Evolutionary conservation across 306 rosid species (phyloP).

Genomic region (Oemleria cerasiformis): DNA sequence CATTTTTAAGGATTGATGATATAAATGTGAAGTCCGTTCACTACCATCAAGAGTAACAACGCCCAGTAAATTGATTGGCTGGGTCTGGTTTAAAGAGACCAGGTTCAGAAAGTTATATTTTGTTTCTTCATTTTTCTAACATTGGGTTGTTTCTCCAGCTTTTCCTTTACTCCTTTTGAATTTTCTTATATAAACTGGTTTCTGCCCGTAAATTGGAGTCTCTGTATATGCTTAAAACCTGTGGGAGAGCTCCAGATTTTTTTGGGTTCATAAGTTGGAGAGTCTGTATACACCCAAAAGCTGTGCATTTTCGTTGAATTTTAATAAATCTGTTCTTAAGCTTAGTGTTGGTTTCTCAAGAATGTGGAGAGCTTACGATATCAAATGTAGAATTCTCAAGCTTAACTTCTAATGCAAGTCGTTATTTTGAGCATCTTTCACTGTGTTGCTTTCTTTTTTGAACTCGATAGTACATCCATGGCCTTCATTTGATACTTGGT

Average conservation of each 20-base stretch:
- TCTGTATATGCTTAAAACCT: slow-evolving; percentile 11
- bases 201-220: not conserved
- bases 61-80: slow-evolving; percentile 36
- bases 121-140: slow-evolving; percentile 52
- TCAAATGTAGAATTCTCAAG: not conserved
- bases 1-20: slow-evolving; percentile 42
- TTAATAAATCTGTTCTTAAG: not conserved
- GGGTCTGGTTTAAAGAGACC: slow-evolving; percentile 29
- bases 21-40: slow-evolving; percentile 35
- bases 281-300: slow-evolving; percentile 23
- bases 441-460: not conserved
- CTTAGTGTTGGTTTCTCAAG: not conserved
- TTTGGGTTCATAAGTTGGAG: slow-evolving; percentile 20
- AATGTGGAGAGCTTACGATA: not conserved
- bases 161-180: slow-evolving; percentile 20
- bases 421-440: not conserved
- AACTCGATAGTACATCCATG: not conserved
- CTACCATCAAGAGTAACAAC: not conserved
- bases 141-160: slow-evolving; percentile 41
- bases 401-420: too few relatives aligned
- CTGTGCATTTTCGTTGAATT: slow-evolving; percentile 5
- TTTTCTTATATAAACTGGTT: slow-evolving; percentile 20
- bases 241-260: not conserved
- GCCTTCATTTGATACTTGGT: not conserved
- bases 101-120: slow-evolving; percentile 31